Evolutionary conservation across 2,329 filamentous ascomycete species (phyloP), one percentile per base, ranked within the genome.

Genomic region (Phoma sp.): DNA sequence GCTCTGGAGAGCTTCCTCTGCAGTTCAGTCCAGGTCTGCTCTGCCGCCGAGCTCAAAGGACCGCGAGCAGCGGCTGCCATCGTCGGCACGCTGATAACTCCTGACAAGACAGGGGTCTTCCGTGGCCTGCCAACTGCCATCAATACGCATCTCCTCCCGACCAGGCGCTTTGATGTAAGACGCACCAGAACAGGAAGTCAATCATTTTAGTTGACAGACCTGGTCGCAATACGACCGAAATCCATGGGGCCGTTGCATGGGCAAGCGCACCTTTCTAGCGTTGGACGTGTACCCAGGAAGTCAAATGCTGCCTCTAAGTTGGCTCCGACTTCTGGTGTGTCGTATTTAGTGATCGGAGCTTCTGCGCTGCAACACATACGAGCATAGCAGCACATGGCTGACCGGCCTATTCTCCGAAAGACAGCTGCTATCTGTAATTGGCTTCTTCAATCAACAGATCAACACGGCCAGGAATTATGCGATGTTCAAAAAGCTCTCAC

Each of bases 261-360:
- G 23, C 29, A 33, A 38, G 25, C 12, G 38, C 42, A 47, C 33
- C 38, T 38, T 47, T 42, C 38, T 50, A 36, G 45, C 42, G 32
- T 38, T 40, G 45, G 42, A 42, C 29, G 29, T 32, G 42, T 26
- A 29, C 20, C n/a, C 40, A 21, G 38, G 28, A 39, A 30, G 43
- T 42, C 45, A 45, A 15, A n/a, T n/a, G 32, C 23, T 47, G 43
- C 36, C 30, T 23, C 10, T 12, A 34, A 32, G 48, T n/a, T n/a
- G n/a, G 48, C 42, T 43, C 38, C 40, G 37, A 21, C 48, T 50
- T n/a, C 23, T 50, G 45, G 42, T 15, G 53, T 58, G 52, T 56
- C 52, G 49, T 39, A 39, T 48, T 45, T 50, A 57, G 53, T 47
- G 42, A 46, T 38, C 45, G 53, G 56, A 55, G 56, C 58, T 59